Base-by-base conservation (phyloP, 1,284 basidiomycete species). In the Irpex rosettiformis region DNA sequence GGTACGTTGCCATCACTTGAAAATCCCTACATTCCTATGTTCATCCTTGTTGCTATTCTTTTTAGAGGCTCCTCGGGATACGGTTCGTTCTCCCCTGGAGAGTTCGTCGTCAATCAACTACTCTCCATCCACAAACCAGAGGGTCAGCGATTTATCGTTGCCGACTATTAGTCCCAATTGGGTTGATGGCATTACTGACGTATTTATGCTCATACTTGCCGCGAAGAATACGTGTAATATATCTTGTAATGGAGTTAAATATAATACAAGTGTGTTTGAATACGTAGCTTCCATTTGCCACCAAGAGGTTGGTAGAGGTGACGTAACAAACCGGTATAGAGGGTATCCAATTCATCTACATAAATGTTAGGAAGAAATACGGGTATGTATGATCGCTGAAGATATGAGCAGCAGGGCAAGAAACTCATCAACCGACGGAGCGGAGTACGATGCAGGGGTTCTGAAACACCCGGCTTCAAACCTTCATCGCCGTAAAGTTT, bases 21-120 rank as follows among this genome's bases (percentile, higher is more conserved):
- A 48, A 30, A 42, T 21, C 4, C 18, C 24, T 33, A 16, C 42
- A 33, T 10, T 11, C 52, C 8, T 59, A n/a, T 13, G 16, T 33
- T 30, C 11, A 43, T 25, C 56, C 58, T 18, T 56, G 43, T 18
- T 18, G n/a, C 37, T 21, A 52, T 49, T n/a, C n/a, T n/a, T n/a
- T 25, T 22, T 56, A 80, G 79, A 7, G 80, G 79, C 4, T 66
- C 74, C 13, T 79, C 79, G 37, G 80, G 79, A 1, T 82, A 80
- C 60, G 80, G 80, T 2, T 67, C 76, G 22, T 81, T 81, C 61
- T 74, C 77, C 53, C 69, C 82, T 21, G 75, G 79, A 10, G 69
- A 76, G 51, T 81, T 81, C 58, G 80, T 79, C 0, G 73, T 79
- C 61, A 74, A 72, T 55, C 69, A 77, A 6, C 66, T 75, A 1